Evolutionary conservation across 441 rosid genomes (phyloP).

Genomic region (Eutrema salsugineum): DNA sequence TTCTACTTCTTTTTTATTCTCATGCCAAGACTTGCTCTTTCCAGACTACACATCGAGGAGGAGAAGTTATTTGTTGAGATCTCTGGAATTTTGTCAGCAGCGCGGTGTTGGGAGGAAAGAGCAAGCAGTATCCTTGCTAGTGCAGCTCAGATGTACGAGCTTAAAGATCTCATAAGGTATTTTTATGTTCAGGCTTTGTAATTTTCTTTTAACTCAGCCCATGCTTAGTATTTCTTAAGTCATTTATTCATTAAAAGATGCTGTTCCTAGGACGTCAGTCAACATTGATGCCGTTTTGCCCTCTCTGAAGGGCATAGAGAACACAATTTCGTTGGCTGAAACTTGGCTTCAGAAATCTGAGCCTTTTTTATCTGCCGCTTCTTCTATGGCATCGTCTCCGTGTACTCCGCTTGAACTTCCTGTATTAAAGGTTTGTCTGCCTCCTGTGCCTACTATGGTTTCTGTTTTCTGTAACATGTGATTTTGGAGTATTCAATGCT

Average conservation of each 20-base stretch:
- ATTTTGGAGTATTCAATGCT: slow-evolving; percentile 21
- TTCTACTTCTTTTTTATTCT: background rate
- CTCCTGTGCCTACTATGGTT: slow-evolving; percentile 9
- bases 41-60: slow-evolving; percentile 66
- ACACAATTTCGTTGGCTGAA: slow-evolving; percentile 51
- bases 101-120: slow-evolving; percentile 69
- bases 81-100: slow-evolving; percentile 53
- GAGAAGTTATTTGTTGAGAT: slow-evolving; percentile 60
- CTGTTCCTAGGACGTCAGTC: slow-evolving; percentile 58
- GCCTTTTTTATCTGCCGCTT: slow-evolving; percentile 47
- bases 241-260: background rate
- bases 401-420: slow-evolving; percentile 52
- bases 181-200: background rate
- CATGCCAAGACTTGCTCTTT: slow-evolving; percentile 13
- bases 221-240: slow-evolving; percentile 1
- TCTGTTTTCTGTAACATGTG: slow-evolving; percentile 6
- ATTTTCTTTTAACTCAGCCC: background rate
- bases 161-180: slow-evolving; percentile 75
- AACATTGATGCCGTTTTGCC: slow-evolving; percentile 61
- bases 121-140: slow-evolving; percentile 50
- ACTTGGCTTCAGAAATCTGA: slow-evolving; percentile 70
- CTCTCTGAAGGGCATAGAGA: slow-evolving; percentile 45
- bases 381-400: slow-evolving; percentile 24
- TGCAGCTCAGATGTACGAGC: slow-evolving; percentile 60
- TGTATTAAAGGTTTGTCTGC: slow-evolving; percentile 59